phyloP scores from a whole-genome alignment of 2,329 filamentous ascomycete genomes.

The Aspergillus tubingensis region DNA sequence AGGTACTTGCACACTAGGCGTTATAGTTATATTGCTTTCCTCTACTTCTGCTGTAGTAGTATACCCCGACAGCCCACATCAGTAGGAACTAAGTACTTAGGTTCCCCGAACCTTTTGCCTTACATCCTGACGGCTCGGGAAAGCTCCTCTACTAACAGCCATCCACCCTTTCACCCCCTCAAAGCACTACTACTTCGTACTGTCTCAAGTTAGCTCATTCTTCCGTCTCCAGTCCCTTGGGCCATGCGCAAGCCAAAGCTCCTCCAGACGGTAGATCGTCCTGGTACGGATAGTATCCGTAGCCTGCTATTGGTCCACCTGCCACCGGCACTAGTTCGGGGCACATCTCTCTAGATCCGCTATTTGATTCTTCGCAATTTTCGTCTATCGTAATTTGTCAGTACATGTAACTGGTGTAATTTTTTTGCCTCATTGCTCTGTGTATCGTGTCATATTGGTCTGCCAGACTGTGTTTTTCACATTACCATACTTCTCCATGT shows the following conservation, averaged over 20 bases:
- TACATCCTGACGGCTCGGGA: not conserved
- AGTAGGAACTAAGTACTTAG: not conserved
- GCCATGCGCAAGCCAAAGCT: constrained; percentile 19
- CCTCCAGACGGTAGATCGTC: constrained; percentile 14
- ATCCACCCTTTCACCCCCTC: not conserved
- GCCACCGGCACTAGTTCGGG: constrained; percentile 16
- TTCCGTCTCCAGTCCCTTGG: constrained; percentile 10
- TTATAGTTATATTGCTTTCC: not conserved
- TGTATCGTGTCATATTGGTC: not conserved
- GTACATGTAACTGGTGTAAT: not conserved
- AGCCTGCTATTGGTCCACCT: constrained; percentile 12
- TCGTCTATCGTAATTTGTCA: not conserved
- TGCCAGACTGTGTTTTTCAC: not conserved
- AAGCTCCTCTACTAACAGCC: not conserved
- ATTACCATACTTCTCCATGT: not conserved
- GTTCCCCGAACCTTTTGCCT: not conserved
- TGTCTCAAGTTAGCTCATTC: not conserved
- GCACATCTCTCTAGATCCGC: constrained; percentile 21
- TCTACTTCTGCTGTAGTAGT: not conserved
- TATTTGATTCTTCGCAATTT: constrained; percentile 8
- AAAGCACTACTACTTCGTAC: no score
- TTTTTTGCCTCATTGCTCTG: not conserved
- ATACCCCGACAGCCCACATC: no score
- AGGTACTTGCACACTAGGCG: not conserved
- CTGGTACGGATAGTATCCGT: constrained; percentile 2